These are phyloP conservation scores for Capsella bursapastoris DNA, from an alignment of 345 rosid genomes.

Conservation along the genomic window DNA sequence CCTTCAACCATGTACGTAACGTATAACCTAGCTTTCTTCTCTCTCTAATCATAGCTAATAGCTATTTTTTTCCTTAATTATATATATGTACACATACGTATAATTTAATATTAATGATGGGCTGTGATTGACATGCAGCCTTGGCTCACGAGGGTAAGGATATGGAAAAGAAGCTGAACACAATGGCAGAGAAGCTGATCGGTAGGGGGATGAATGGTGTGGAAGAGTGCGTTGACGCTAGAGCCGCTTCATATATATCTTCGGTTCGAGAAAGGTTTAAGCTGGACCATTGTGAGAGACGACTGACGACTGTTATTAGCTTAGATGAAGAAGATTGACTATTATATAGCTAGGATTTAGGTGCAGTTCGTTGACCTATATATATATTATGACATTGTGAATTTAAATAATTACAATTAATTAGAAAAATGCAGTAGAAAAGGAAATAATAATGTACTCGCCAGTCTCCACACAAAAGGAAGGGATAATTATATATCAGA, in stretches of 20 bases:
- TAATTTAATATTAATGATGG: not conserved
- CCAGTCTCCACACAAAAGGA: not conserved
- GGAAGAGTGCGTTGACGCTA: conserved; percentile 44
- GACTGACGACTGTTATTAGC: conserved; percentile 38
- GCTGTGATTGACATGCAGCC: conserved; percentile 29
- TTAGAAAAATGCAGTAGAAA: too few relatives aligned
- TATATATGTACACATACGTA: not conserved
- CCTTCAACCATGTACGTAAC: conserved; percentile 35
- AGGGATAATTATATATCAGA: not conserved
- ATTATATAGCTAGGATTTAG: not conserved
- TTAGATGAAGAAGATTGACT: conserved; percentile 33
- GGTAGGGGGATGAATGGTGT: conserved; percentile 26
- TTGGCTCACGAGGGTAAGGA: conserved; percentile 21
- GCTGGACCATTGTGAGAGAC: conserved; percentile 34
- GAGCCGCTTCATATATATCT: conserved; percentile 46
- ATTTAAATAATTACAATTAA: too few relatives aligned
- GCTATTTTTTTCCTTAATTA: not conserved
- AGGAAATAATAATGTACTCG: not conserved
- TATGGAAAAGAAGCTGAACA: conserved; percentile 35
- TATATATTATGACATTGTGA: not conserved
- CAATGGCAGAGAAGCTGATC: conserved; percentile 22
- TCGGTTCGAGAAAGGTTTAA: conserved; percentile 44
- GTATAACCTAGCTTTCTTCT: not conserved
- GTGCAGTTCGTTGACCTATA: conserved; percentile 2
- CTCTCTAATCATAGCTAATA: not conserved